phyloP scores from a whole-genome alignment of 179 eudicot species.

The Silene noctiflora region DNA sequence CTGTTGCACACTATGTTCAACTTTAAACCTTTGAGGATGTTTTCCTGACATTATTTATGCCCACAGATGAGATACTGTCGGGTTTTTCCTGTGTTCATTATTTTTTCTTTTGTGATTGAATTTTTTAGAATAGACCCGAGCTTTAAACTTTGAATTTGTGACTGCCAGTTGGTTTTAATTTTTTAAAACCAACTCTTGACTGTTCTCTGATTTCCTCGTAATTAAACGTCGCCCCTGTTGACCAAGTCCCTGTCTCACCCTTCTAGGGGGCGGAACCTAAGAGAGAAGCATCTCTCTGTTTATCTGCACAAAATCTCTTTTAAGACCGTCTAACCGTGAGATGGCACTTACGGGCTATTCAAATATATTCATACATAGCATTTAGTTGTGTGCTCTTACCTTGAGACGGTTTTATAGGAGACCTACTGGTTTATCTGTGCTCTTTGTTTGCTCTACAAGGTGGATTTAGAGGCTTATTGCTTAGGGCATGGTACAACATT shows the following conservation, averaged over 20 bases:
- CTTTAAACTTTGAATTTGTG: neutral
- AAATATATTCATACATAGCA: no score
- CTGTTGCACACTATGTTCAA: constrained; percentile 29
- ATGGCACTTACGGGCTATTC: no score
- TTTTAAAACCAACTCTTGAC: no score
- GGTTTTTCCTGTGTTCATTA: neutral
- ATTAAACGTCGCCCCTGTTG: neutral
- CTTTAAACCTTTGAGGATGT: constrained; percentile 28
- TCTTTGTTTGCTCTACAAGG: neutral
- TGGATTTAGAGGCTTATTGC: neutral
- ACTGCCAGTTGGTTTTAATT: no score
- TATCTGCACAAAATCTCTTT: no score
- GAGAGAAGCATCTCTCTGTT: no score
- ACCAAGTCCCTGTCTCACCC: neutral
- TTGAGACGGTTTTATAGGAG: neutral
- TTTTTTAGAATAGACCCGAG: neutral
- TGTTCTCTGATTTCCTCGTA: neutral
- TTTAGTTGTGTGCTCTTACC: no score
- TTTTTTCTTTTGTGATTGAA: neutral
- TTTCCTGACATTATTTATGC: constrained; percentile 17
- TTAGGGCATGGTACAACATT: no score
- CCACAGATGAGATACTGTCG: constrained; percentile 8
- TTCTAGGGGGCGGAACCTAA: no score
- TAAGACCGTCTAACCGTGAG: no score
- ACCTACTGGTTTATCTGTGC: neutral